Evolutionary conservation across 345 rosid species (phyloP), one percentile per base, ranked within the genome.

Genomic region (Trapa incisa): DNA sequence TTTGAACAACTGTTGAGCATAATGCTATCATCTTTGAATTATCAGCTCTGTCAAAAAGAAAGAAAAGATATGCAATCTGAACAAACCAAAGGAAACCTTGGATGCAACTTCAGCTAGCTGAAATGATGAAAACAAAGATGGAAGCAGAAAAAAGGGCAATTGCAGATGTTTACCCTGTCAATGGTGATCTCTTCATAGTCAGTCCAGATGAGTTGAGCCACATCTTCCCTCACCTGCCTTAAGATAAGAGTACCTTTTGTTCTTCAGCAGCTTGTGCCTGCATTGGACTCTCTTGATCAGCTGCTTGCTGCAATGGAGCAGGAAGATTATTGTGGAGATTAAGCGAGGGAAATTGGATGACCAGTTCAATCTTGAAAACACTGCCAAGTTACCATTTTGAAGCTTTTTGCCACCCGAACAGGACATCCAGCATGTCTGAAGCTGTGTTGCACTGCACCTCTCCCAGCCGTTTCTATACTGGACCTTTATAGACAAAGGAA

Each of bases 361-460:
- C 50, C 35, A 45, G 52, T 61, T 29, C 1, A 39, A 69, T 47
- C 39, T 32, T 37, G 63, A 32, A 58, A 58, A 33, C 63, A 58
- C 7, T 35, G 63, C 38, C 36, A 33, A 10, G 63, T 37, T 69
- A 88, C 96, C 96, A 90, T 71, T 80, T 88, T 4, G 96, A 86
- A 84, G 96, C 96, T 69, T 81, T 88, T 50, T 85, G 57, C 98
- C 98, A 88, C 36, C 83, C 80, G 61, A 90, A 86, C 53, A 86
- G 75, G 80, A 81, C 42, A 69, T 77, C 88, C 78, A 88, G 85
- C 97, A 89, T 89, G 72, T 67, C 74, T 42, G 50, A 70, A 67
- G 42, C 16, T 73, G 22, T 7, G 4, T 10, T 22, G 15, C 17
- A 15, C 54, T 42, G 4, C 29, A 22, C 29, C 29, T 22, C 29